Evolutionary conservation across 176 grass and related monocot species (phyloP).

Genomic region (Sorghum bicolor): DNA sequence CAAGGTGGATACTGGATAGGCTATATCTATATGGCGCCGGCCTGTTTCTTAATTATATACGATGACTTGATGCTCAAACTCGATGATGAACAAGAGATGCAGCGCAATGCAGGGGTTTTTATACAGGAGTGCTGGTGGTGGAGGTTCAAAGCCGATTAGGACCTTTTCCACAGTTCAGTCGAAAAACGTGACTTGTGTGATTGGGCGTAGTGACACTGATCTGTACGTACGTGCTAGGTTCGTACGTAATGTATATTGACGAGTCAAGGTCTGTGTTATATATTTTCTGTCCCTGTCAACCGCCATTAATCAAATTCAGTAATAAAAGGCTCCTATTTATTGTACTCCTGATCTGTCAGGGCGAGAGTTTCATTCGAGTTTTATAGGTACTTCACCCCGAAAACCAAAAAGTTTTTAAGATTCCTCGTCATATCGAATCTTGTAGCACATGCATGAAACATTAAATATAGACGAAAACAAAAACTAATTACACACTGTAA

Average conservation of each 20-base stretch:
- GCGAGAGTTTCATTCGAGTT: not conserved
- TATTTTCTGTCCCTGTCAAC: not conserved
- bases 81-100: not conserved
- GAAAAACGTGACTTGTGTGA: not conserved
- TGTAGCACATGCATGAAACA: too few relatives aligned
- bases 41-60: too few relatives aligned
- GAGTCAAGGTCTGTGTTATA: not conserved
- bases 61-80: not conserved
- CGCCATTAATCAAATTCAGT: not conserved
- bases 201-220: not conserved
- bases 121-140: not conserved
- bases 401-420: too few relatives aligned
- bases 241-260: not conserved
- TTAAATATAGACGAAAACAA: too few relatives aligned
- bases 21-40: not conserved
- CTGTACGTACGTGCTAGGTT: not conserved
- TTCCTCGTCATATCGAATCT: too few relatives aligned
- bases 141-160: not conserved
- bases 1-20: not conserved
- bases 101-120: not conserved
- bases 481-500: too few relatives aligned
- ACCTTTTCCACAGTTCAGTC: not conserved
- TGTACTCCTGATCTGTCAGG: not conserved
- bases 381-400: too few relatives aligned
- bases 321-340: constrained; percentile 9